A percentile compares a stretch with the other conserved stretches of the same genome.
These are phyloP conservation scores for Euphorbia lathyris DNA, from an alignment of 345 rosid species.

Conservation along the genomic window DNA sequence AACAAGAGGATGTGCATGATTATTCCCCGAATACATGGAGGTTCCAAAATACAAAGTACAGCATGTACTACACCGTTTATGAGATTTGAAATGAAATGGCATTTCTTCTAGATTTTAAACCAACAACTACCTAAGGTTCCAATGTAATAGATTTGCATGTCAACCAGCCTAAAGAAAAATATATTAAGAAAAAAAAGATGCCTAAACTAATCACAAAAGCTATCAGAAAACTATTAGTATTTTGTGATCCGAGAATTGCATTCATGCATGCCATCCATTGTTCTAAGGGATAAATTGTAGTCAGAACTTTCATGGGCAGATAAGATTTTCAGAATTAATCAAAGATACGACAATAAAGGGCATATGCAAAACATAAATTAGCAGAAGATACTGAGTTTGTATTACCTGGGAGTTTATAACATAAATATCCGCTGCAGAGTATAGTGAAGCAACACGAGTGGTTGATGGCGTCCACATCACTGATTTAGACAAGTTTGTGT, in stretches of 20 bases:
- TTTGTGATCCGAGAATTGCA: background rate
- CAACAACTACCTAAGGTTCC: too few relatives aligned
- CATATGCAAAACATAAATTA: too few relatives aligned
- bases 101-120: too few relatives aligned
- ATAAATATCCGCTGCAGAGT: slow-evolving; percentile 94
- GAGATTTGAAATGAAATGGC: too few relatives aligned
- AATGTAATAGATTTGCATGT: too few relatives aligned
- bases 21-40: too few relatives aligned
- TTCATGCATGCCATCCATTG: background rate
- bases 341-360: background rate
- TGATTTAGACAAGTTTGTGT: slow-evolving; percentile 60
- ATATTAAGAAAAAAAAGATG: too few relatives aligned
- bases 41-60: too few relatives aligned
- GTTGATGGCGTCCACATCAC: slow-evolving; percentile 81
- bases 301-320: background rate
- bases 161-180: too few relatives aligned
- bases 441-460: slow-evolving; percentile 81
- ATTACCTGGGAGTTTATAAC: slow-evolving; percentile 89
- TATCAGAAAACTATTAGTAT: background rate
- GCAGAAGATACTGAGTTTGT: slow-evolving; percentile 11
- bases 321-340: background rate
- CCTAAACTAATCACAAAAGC: too few relatives aligned
- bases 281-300: background rate
- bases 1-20: too few relatives aligned
- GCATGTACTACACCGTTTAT: too few relatives aligned